Conservation (phyloP, 345 rosid genomes). For the Rhodamnia rubescens region DNA sequence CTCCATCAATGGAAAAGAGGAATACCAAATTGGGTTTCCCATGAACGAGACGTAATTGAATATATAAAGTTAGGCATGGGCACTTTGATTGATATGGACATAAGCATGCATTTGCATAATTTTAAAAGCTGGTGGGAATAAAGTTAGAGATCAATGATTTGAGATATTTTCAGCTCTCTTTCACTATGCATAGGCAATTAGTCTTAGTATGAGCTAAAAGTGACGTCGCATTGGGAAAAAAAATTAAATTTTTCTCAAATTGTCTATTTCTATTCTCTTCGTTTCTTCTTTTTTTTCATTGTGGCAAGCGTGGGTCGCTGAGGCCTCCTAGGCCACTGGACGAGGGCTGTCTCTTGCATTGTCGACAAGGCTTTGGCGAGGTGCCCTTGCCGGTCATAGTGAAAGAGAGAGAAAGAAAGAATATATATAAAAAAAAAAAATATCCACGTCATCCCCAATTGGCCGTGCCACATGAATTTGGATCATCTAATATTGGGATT, state of each 20-base stretch:
- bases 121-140: background rate
- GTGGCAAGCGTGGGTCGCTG: background rate
- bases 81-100: too few relatives aligned
- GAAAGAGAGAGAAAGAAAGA: background rate
- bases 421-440: too few relatives aligned
- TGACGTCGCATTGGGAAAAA: background rate
- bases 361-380: background rate
- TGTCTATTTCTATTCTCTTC: too few relatives aligned
- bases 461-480: too few relatives aligned
- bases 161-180: background rate
- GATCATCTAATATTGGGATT: too few relatives aligned
- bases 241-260: too few relatives aligned
- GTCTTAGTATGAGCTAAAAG: background rate
- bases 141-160: background rate
- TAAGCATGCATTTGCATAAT: background rate
- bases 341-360: background rate
- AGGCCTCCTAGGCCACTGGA: background rate
- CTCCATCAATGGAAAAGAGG: background rate
- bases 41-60: background rate
- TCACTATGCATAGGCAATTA: background rate
- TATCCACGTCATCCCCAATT: accelerated
- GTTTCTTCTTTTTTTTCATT: background rate
- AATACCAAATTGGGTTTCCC: background rate
- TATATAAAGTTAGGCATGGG: background rate
- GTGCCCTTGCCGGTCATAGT: background rate